These are phyloP conservation scores for Fomitopsis betulina DNA, from an alignment of 1,284 basidiomycete genomes.

Conservation along the genomic window DNA sequence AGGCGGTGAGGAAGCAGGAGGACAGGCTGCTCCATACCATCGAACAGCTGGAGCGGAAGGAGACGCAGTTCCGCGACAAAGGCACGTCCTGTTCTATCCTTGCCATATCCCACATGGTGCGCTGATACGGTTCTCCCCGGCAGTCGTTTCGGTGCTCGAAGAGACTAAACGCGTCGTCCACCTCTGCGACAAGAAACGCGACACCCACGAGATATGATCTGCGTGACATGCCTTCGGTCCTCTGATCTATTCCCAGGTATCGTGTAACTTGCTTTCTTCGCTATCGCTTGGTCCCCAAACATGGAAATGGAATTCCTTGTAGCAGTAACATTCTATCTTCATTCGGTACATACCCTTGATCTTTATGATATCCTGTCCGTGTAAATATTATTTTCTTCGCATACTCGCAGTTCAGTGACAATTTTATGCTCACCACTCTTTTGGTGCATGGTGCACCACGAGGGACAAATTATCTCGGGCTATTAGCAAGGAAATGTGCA, in stretches of 20 bases:
- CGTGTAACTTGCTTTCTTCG: background rate
- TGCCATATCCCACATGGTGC: background rate
- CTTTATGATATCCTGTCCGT: background rate
- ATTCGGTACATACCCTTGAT: background rate
- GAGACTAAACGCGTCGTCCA: constrained; percentile 49
- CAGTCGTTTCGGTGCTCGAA: constrained; percentile 55
- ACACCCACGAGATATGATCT: constrained; percentile 16
- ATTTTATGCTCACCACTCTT: background rate
- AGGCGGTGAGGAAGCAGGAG: constrained; percentile 49
- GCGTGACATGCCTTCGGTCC: background rate
- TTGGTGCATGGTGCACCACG: no score
- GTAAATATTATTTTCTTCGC: background rate
- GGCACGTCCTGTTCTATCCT: constrained; percentile 25
- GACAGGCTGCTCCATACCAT: constrained; percentile 46
- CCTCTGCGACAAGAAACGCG: constrained; percentile 42
- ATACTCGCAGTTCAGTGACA: background rate
- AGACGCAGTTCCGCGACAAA: constrained; percentile 50
- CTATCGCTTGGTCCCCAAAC: background rate
- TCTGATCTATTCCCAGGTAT: background rate
- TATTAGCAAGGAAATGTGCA: no score
- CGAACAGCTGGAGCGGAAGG: constrained; percentile 52
- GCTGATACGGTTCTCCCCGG: background rate
- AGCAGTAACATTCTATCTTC: background rate
- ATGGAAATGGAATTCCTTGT: background rate
- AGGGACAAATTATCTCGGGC: no score